A percentile compares a stretch with the other conserved stretches of the same genome.
phyloP scores from a whole-genome alignment of 2,329 filamentous ascomycete species.

The Fusarium sp. region DNA sequence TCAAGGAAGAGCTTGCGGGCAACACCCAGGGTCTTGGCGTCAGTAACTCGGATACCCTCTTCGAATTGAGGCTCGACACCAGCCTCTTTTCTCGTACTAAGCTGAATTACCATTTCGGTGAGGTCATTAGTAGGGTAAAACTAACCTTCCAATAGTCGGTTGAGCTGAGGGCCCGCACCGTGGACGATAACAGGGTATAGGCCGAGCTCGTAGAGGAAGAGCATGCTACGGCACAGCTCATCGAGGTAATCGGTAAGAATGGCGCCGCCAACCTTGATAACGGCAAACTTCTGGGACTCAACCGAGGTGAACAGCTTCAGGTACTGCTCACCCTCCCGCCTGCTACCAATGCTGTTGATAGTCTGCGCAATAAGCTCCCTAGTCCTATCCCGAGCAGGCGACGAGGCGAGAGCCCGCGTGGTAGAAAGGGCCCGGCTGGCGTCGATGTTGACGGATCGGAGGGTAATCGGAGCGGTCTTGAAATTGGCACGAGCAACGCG shows the following conservation, averaged over 20 bases:
- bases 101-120: too few species aligned
- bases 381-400: constrained; percentile 44
- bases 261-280: constrained; percentile 97
- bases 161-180: constrained; percentile 93
- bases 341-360: constrained; percentile 94
- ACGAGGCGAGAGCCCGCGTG: constrained; percentile 29
- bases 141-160: constrained; percentile 88
- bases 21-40: constrained; percentile 92
- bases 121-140: too few species aligned
- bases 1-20: constrained; percentile 93
- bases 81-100: too few species aligned
- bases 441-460: constrained; percentile 42
- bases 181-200: constrained; percentile 96
- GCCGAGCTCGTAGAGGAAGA: constrained; percentile 93
- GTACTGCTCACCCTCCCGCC: constrained; percentile 96
- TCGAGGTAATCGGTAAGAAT: constrained; percentile 95
- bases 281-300: constrained; percentile 95
- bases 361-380: constrained; percentile 61
- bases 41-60: constrained; percentile 94
- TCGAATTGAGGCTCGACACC: constrained; percentile 96
- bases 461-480: constrained; percentile 36
- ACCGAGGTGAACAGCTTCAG: constrained; percentile 97
- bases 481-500: constrained; percentile 37
- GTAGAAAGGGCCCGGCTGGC: constrained; percentile 45
- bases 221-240: constrained; percentile 87